Evolutionary conservation across 148 eudicot species (phyloP).

Genomic region (Simmondsia chinensis): DNA sequence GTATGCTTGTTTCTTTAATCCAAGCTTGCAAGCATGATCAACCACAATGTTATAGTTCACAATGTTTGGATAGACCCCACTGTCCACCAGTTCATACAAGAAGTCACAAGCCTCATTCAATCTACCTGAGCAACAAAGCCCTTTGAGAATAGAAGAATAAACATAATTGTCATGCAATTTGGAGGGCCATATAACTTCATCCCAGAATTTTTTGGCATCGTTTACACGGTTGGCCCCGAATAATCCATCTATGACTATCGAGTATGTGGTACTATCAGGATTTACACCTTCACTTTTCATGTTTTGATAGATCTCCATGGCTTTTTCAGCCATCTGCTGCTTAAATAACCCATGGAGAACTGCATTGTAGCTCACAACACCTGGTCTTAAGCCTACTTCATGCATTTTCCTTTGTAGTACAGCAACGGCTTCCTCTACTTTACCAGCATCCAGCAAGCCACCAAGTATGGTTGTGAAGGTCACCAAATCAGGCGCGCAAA

Average conservation of each 20-base stretch:
- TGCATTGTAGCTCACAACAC: conserved; percentile 71
- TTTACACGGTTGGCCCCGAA: conserved; percentile 38
- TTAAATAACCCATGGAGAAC: conserved; percentile 59
- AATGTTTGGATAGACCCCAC: conserved; percentile 49
- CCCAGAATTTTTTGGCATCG: conserved; percentile 70
- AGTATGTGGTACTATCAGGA: conserved; percentile 57
- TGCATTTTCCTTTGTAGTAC: conserved; percentile 58
- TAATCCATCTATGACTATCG: conserved; percentile 60
- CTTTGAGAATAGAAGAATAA: conserved; percentile 70
- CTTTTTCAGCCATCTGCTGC: conserved; percentile 33
- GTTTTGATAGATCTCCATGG: conserved; percentile 39
- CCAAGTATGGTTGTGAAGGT: conserved; percentile 66
- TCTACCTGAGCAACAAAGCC: conserved; percentile 51
- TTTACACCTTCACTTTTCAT: conserved; percentile 37
- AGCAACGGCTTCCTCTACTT: conserved; percentile 39
- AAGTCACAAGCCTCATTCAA: conserved; percentile 71
- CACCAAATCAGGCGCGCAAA: conserved; percentile 63
- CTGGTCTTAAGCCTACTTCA: conserved; percentile 44
- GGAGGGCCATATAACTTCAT: conserved; percentile 73
- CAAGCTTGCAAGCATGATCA: conserved; percentile 54
- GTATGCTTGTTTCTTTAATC: conserved; percentile 78
- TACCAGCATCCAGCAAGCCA: conserved; percentile 50
- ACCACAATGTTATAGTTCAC: conserved; percentile 72
- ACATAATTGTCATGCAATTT: conserved; percentile 63
- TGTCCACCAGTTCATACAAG: conserved; percentile 75